These are phyloP conservation scores for Botrytis fabae DNA, from an alignment of 2,329 filamentous ascomycete species.

Conservation along the genomic window DNA sequence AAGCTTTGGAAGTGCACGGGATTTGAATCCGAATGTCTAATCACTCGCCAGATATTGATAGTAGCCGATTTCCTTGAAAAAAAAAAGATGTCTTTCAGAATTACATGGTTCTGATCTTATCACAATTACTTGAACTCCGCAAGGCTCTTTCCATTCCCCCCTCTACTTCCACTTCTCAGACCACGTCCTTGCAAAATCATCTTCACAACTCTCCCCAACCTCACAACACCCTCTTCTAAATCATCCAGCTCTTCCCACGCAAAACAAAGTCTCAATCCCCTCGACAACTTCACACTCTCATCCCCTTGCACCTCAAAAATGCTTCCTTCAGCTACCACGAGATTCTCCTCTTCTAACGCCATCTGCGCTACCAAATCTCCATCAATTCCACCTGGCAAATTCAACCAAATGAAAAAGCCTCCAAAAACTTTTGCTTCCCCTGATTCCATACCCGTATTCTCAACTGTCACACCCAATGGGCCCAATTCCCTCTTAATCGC, in stretches of 20 bases:
- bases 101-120: background rate
- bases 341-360: conserved; percentile 61
- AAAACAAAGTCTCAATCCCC: conserved; percentile 67
- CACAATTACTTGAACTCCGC: background rate
- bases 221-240: conserved; percentile 65
- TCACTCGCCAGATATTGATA: background rate
- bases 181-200: conserved; percentile 35
- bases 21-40: background rate
- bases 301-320: conserved; percentile 69
- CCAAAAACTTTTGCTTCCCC: conserved; percentile 58
- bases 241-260: conserved; percentile 68
- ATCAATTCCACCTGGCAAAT: conserved; percentile 54
- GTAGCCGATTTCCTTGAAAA: background rate
- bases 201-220: conserved; percentile 53
- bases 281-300: conserved; percentile 55
- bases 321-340: conserved; percentile 67
- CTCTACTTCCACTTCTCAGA: background rate
- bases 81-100: background rate
- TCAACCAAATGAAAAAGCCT: conserved; percentile 85
- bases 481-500: conserved; percentile 61
- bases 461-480: conserved; percentile 58
- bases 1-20: background rate
- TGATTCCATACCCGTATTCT: conserved; percentile 44
- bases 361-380: conserved; percentile 56
- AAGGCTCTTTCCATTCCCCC: background rate